Evolutionary conservation across 257 asterid genomes (phyloP).

Genomic region (Solanum sejunctum): DNA sequence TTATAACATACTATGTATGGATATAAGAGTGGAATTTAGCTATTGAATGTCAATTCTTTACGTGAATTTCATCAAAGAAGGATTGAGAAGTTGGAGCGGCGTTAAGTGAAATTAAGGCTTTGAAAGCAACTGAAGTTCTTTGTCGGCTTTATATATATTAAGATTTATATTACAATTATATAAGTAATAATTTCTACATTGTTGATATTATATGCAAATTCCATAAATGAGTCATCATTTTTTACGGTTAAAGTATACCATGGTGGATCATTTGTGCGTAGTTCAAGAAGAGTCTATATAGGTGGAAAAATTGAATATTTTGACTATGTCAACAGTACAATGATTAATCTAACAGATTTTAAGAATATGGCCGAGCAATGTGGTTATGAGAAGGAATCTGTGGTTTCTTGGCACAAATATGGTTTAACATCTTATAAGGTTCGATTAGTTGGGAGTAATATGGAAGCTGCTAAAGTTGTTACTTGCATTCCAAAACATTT

Average conservation of each 20-base stretch:
- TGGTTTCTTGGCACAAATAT: no score
- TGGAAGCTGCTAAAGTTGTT: no score
- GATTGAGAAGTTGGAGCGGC: conserved; percentile 54
- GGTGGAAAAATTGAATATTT: neutral
- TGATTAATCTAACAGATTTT: neutral
- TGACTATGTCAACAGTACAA: neutral
- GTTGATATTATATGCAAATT: neutral
- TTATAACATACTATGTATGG: neutral
- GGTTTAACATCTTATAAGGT: no score
- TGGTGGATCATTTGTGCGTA: neutral
- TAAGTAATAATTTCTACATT: no score
- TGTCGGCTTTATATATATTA: no score
- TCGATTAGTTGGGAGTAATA: no score
- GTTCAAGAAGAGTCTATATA: neutral
- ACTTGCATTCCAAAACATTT: no score
- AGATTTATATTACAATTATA: no score
- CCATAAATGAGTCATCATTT: neutral
- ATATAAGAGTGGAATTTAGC: neutral
- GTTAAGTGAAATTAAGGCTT: conserved; percentile 58
- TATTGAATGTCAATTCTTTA: neutral
- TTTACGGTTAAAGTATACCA: neutral
- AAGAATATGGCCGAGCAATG: no score
- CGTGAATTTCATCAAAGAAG: conserved; percentile 36
- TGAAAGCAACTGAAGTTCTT: conserved; percentile 51
- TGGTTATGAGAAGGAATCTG: no score